Evolutionary conservation across 441 rosid genomes (phyloP).

Genomic region (Syzygium syzygioides): DNA sequence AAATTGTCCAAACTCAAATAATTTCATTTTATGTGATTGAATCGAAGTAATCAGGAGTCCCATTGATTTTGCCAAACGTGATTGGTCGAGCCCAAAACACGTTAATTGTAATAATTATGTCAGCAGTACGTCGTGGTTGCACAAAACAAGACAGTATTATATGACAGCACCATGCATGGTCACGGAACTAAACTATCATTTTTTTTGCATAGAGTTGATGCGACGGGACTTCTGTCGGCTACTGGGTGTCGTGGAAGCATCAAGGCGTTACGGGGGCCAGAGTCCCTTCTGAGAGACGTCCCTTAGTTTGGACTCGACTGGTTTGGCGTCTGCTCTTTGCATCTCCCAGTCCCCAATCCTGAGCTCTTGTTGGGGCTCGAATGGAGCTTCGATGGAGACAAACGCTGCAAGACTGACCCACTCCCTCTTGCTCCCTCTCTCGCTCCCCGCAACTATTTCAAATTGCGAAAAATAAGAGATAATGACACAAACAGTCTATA

Average conservation of each 20-base stretch:
- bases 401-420: background rate
- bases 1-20: background rate
- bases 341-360: background rate
- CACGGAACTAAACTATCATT: background rate
- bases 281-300: background rate
- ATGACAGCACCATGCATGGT: background rate
- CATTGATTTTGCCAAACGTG: background rate
- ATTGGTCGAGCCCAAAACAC: background rate
- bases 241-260: conserved; percentile 18
- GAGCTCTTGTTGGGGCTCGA: conserved; percentile 1
- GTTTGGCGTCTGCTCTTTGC: background rate
- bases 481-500: too few relatives aligned
- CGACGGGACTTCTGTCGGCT: conserved; percentile 16
- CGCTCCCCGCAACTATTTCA: background rate
- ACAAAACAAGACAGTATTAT: background rate
- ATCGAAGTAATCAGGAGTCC: background rate
- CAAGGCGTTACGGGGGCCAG: conserved; percentile 18
- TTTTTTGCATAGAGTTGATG: background rate
- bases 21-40: background rate
- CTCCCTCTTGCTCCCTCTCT: background rate
- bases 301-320: conserved; percentile 8
- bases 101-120: background rate
- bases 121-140: background rate
- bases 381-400: conserved; percentile 22
- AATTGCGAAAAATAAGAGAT: background rate